Base-by-base conservation (phyloP, 73 alveolate species). In the Paramecium sonneborni region DNA sequence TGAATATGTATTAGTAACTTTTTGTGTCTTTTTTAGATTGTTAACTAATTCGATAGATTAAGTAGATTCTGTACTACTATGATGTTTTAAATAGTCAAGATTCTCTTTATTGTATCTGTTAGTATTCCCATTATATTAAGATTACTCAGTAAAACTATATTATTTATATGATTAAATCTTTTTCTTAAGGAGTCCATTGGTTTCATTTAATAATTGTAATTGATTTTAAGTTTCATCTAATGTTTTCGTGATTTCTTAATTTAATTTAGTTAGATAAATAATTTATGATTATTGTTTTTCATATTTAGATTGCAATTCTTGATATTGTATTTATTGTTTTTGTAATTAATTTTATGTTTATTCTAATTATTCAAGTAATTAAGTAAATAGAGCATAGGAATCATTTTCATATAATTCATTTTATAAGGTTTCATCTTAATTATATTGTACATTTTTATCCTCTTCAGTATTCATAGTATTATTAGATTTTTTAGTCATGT, bases 31-130 rank as follows among this genome's bases (percentile, higher is more conserved):
- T 74, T 38, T 74, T 2, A 52, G 68, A 52, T 52, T 52, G 14
- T 52, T 52, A 18, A 52, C 68, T 52, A 67, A 15, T 67, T 30
- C 46, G 6, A 34, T 67, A 24, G 39, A 67, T 24, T 34, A 32
- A 32, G 6, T 28, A 8, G 85, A 28, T 52, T 52, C 84, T 30
- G 44, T 67, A 12, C 44, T 32, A 12, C 46, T 67, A 10, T 67
- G 38, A 15, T 67, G 44, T 6, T 74, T 74, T 21, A 32, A 35
- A 74, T 74, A 32, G 2, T 74, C 46, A 18, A 15, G 5, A 74
- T 74, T 74, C 38, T 74, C 87, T 74, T 74, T 74, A 74, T 74
- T 74, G 18, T n/a, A 14, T 74, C 37, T 74, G 14, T 38, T 32
- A 10, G 87, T 35, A n/a, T 35, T 32, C 2, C 58, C 58, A 32